Evolutionary conservation across 208 protist genomes (phyloP).

Genomic region (Histomonas meleagridis): DNA sequence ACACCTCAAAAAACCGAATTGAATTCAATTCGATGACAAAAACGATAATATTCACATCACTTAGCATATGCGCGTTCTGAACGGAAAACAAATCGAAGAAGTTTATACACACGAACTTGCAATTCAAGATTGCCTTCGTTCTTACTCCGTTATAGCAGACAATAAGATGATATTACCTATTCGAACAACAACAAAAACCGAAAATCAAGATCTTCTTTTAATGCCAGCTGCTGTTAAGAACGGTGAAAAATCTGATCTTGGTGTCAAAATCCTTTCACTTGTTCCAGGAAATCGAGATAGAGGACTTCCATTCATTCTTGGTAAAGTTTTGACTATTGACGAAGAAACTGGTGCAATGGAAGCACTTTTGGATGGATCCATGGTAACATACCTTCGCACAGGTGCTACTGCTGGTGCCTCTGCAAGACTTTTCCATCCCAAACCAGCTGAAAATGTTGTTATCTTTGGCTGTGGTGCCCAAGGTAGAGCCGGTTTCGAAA

Average conservation of each 20-base stretch:
- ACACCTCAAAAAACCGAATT: no score
- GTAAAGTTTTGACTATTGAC: background rate
- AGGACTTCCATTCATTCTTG: background rate
- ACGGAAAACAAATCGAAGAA: background rate
- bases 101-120: background rate
- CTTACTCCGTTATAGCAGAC: background rate
- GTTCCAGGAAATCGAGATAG: background rate
- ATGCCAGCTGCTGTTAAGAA: background rate
- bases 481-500: background rate
- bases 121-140: background rate
- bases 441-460: background rate
- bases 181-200: background rate
- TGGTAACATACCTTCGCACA: slow-evolving; percentile 2
- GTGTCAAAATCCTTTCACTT: background rate
- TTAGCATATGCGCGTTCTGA: background rate
- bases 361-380: background rate
- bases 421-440: background rate
- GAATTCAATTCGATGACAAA: no score
- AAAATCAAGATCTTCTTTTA: background rate
- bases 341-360: background rate
- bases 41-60: background rate
- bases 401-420: background rate
- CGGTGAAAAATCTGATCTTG: background rate
- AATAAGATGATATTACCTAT: background rate
- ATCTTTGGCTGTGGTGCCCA: background rate